A percentile compares a stretch with the other conserved stretches of the same genome.
phyloP scores from a whole-genome alignment of 2,329 filamentous ascomycete genomes.

The Colletotrichum filicis region DNA sequence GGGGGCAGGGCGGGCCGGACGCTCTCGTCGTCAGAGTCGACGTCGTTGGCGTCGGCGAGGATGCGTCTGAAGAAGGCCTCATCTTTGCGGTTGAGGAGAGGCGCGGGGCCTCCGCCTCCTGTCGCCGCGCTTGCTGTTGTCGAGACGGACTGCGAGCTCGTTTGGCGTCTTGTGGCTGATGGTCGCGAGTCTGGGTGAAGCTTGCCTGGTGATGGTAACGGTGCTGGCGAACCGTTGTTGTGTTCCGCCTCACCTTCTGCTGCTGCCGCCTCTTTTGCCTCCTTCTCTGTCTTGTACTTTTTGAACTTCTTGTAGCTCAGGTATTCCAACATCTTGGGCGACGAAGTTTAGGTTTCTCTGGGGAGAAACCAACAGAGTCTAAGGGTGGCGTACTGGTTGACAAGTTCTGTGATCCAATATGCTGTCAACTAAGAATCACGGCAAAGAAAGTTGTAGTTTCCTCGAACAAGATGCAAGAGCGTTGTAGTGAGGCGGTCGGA shows the following conservation, averaged over 20 bases:
- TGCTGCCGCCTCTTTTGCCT: conserved; percentile 42
- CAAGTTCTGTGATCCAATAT: not conserved
- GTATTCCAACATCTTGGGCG: conserved; percentile 67
- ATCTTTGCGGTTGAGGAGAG: conserved; percentile 66
- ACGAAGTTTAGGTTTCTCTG: not conserved
- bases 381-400: conserved; percentile 34
- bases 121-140: conserved; percentile 41
- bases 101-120: conserved; percentile 40
- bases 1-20: conserved; percentile 66
- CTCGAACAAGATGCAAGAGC: not conserved
- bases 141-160: conserved; percentile 36
- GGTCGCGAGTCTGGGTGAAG: conserved; percentile 19
- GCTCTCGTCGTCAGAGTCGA: conserved; percentile 45
- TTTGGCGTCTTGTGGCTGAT: conserved; percentile 30
- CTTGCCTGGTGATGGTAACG: not conserved
- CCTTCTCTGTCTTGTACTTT: conserved; percentile 66
- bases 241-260: conserved; percentile 36
- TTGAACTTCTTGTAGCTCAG: conserved; percentile 72
- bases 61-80: conserved; percentile 68
- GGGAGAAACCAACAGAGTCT: not conserved
- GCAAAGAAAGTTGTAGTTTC: not conserved
- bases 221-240: conserved; percentile 10
- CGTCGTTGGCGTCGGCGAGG: conserved; percentile 49
- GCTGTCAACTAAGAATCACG: not conserved
- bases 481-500: conserved; percentile 6